Evolutionary conservation across 129 eudicot species (phyloP).

Genomic region (Pittosporum tobira): DNA sequence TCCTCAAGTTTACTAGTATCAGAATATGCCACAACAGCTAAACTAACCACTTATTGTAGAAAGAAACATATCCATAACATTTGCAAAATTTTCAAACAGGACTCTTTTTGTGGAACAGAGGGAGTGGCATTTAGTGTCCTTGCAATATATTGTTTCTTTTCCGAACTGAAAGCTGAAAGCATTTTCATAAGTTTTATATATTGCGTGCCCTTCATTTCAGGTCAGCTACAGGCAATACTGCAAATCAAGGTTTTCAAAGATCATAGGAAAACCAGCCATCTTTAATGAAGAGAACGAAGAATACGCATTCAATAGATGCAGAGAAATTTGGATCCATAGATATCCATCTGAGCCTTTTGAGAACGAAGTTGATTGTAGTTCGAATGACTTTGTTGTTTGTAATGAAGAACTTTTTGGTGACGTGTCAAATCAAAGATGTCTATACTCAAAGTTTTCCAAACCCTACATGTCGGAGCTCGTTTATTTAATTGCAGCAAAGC

Average conservation of each 20-base stretch:
- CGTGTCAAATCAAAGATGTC: slow-evolving; percentile 40
- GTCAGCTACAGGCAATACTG: slow-evolving; percentile 61
- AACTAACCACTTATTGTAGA: too few relatives aligned
- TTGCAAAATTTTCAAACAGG: too few relatives aligned
- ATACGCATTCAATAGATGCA: slow-evolving; percentile 66
- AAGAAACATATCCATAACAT: too few relatives aligned
- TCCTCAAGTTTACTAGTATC: too few relatives aligned
- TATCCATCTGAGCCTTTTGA: slow-evolving; percentile 80
- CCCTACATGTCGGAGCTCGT: slow-evolving; percentile 73
- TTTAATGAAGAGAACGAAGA: slow-evolving; percentile 80
- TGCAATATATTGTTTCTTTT: not conserved
- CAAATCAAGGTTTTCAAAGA: slow-evolving; percentile 64
- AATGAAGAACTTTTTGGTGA: slow-evolving; percentile 39
- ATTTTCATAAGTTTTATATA: not conserved
- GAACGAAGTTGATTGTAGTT: slow-evolving; percentile 36
- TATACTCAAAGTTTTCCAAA: slow-evolving; percentile 41
- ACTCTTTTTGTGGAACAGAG: too few relatives aligned
- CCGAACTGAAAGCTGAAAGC: not conserved
- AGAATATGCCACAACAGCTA: too few relatives aligned
- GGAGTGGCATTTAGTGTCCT: too few relatives aligned
- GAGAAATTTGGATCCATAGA: slow-evolving; percentile 58
- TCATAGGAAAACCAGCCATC: slow-evolving; percentile 72
- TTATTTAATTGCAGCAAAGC: slow-evolving; percentile 70
- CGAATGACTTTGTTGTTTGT: not conserved
- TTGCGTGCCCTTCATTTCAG: slow-evolving; percentile 34